Evolutionary conservation across 2,329 filamentous ascomycete genomes (phyloP).

Genomic region (Aspergillus jensenii): DNA sequence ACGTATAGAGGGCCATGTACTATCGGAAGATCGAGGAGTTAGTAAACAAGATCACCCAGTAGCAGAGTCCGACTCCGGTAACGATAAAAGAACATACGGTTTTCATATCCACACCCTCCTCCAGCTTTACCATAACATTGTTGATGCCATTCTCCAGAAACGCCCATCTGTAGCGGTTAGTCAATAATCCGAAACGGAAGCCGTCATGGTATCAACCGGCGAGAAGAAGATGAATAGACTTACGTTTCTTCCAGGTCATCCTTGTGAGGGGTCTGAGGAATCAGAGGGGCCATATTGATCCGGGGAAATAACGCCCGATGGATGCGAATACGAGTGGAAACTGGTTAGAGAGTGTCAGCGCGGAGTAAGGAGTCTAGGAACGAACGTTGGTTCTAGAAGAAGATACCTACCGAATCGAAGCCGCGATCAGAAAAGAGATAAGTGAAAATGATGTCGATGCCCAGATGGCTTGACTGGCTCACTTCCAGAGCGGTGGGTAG

Average conservation of each 20-base stretch:
- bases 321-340: not conserved
- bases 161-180: slow-evolving; percentile 65
- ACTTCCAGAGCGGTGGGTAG: slow-evolving; percentile 8
- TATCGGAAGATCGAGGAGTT: slow-evolving; percentile 34
- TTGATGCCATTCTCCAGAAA: slow-evolving; percentile 87
- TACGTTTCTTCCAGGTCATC: slow-evolving; percentile 63
- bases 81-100: slow-evolving; percentile 56
- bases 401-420: not conserved
- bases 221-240: slow-evolving; percentile 31
- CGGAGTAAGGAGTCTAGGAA: not conserved
- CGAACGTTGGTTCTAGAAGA: too few relatives aligned
- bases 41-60: not conserved
- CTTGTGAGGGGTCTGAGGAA: slow-evolving; percentile 52
- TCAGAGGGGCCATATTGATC: slow-evolving; percentile 36
- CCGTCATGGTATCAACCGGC: not conserved
- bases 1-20: slow-evolving; percentile 98
- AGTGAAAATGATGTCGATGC: not conserved
- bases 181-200: not conserved
- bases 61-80: slow-evolving; percentile 8
- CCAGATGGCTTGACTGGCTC: not conserved
- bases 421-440: not conserved
- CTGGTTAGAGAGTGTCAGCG: not conserved
- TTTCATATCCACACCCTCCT: slow-evolving; percentile 89
- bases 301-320: not conserved
- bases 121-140: slow-evolving; percentile 89